A percentile compares a stretch with the other conserved stretches of the same genome.
Conservation (phyloP, 2,329 filamentous ascomycete genomes). For the Aspergillus piperis region DNA sequence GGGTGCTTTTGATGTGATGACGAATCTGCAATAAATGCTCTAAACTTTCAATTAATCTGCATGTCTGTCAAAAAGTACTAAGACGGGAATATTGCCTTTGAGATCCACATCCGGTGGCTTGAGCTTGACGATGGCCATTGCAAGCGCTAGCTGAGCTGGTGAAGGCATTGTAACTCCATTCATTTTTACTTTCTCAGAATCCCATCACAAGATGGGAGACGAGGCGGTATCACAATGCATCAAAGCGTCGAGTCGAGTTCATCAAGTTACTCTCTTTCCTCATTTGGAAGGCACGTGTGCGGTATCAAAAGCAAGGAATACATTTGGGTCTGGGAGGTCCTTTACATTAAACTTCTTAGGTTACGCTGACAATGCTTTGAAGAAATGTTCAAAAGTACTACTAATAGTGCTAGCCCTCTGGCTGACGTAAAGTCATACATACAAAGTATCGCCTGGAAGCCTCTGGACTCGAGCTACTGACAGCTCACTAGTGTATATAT, state of each 20-base stretch:
- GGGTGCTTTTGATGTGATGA: conserved; percentile 28
- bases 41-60: conserved; percentile 16
- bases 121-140: conserved; percentile 44
- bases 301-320: not conserved
- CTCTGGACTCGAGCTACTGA: too few relatives aligned
- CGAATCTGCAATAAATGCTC: conserved; percentile 38
- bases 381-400: too few relatives aligned
- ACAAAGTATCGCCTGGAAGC: too few relatives aligned
- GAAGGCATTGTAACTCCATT: conserved; percentile 22
- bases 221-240: not conserved
- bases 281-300: not conserved
- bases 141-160: conserved; percentile 47
- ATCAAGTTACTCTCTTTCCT: too few relatives aligned
- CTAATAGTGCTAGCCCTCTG: too few relatives aligned
- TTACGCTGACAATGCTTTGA: too few relatives aligned
- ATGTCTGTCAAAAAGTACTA: not conserved
- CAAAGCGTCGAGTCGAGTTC: not conserved
- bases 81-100: conserved; percentile 28
- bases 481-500: too few relatives aligned
- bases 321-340: too few relatives aligned
- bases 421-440: too few relatives aligned
- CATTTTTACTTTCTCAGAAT: conserved; percentile 1
- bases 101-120: conserved; percentile 40
- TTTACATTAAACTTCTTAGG: too few relatives aligned
- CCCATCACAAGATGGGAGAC: not conserved